These are phyloP conservation scores for Taiozyma onychis DNA, from an alignment of 1,139 yeast genomes.

Conservation along the genomic window DNA sequence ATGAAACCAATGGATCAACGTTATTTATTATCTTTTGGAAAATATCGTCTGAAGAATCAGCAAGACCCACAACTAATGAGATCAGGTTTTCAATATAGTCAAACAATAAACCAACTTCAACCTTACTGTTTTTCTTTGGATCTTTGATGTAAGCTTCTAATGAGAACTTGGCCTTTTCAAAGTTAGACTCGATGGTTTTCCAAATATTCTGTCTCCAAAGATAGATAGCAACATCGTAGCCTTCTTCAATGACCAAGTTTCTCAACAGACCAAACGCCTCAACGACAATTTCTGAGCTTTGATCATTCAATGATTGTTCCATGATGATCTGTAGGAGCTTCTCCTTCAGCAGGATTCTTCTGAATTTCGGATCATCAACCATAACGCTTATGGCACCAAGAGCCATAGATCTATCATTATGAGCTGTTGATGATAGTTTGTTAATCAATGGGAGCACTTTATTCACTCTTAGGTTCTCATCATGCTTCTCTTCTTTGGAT, in stretches of 20 bases:
- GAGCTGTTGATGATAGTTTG: slow-evolving; percentile 54
- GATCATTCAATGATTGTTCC: slow-evolving; percentile 61
- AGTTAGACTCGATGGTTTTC: slow-evolving; percentile 47
- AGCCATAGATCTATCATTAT: slow-evolving; percentile 77
- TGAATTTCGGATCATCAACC: slow-evolving; percentile 60
- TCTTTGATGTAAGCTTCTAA: slow-evolving; percentile 34
- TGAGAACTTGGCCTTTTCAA: slow-evolving; percentile 45
- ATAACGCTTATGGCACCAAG: slow-evolving; percentile 66
- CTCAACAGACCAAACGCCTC: slow-evolving; percentile 79
- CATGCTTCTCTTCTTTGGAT: slow-evolving; percentile 33
- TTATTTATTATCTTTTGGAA: slow-evolving; percentile 44
- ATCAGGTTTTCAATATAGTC: slow-evolving; percentile 72
- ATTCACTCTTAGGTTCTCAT: slow-evolving; percentile 43
- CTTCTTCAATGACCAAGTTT: slow-evolving; percentile 79
- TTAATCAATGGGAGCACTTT: slow-evolving; percentile 65
- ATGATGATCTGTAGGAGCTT: slow-evolving; percentile 57
- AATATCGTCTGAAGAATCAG: slow-evolving; percentile 58
- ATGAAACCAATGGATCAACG: slow-evolving; percentile 31
- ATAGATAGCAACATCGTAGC: slow-evolving; percentile 73
- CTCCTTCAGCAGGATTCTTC: slow-evolving; percentile 64
- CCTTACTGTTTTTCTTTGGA: slow-evolving; percentile 25
- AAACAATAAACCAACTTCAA: slow-evolving; percentile 43
- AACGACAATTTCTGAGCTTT: slow-evolving; percentile 67
- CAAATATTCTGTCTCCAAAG: slow-evolving; percentile 79
- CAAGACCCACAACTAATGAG: slow-evolving; percentile 62